Percentiles rank a stretch among this genome's conserved stretches.
phyloP scores from a whole-genome alignment of 768 basidiomycete genomes.

The Rhodosporidiobolus sp. region DNA sequence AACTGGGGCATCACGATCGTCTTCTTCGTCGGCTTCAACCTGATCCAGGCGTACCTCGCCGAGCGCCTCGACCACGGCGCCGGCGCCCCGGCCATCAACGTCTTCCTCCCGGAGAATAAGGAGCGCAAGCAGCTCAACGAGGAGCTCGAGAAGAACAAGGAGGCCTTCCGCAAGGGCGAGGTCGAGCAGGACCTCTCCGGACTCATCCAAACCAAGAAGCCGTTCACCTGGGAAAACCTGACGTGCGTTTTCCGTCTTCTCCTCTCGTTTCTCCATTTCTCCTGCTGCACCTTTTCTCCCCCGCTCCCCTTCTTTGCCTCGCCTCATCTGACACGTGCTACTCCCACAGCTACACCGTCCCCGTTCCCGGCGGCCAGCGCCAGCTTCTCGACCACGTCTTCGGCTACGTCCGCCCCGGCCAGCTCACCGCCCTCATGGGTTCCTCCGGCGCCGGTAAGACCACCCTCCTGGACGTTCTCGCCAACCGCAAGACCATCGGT shows the following conservation, averaged over 20 bases:
- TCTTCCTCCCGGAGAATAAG: slow-evolving; percentile 63
- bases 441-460: slow-evolving; percentile 68
- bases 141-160: slow-evolving; percentile 55
- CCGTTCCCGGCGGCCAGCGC: slow-evolving; percentile 35
- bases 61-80: slow-evolving; percentile 54
- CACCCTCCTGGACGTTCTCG: slow-evolving; percentile 64
- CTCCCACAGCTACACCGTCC: slow-evolving; percentile 24
- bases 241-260: slow-evolving; percentile 51
- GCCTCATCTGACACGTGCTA: not conserved
- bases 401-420: slow-evolving; percentile 62
- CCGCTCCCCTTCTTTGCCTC: too few relatives aligned
- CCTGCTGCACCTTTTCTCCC: not conserved
- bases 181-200: slow-evolving; percentile 53
- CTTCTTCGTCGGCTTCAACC: slow-evolving; percentile 61
- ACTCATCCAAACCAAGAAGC: slow-evolving; percentile 50
- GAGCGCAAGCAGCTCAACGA: slow-evolving; percentile 53
- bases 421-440: slow-evolving; percentile 80
- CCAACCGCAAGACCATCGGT: slow-evolving; percentile 62
- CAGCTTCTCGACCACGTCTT: slow-evolving; percentile 45
- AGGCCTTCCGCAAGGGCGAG: slow-evolving; percentile 49
- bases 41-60: slow-evolving; percentile 55
- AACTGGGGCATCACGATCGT: slow-evolving; percentile 66
- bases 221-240: slow-evolving; percentile 77
- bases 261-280: slow-evolving; percentile 47
- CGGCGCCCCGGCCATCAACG: slow-evolving; percentile 56